Evolutionary conservation across 2,329 filamentous ascomycete genomes (phyloP), one percentile per base, ranked within the genome.

Genomic region (Mariannaea elegans): DNA sequence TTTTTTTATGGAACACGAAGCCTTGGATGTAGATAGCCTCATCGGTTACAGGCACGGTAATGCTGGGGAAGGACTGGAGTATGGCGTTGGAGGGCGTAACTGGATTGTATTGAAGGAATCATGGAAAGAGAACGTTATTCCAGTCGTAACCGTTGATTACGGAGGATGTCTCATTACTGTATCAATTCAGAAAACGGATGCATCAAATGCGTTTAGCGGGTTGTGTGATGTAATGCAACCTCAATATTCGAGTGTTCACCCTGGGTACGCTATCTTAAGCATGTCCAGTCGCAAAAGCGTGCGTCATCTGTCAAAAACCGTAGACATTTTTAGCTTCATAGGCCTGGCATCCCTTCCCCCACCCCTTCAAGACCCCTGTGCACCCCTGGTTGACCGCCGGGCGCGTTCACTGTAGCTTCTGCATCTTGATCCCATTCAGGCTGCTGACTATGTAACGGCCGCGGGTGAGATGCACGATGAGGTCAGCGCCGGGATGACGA

Each of bases 401-500:
- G 16, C 9, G 38, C 38, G 13, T 19, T 41, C n/a, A 13, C 12
- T 19, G 18, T 16, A 41, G 10, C 38, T 21, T 27, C 24, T 27
- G 24, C 24, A 27, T 27, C 6, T 9, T 16, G 19, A 41, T 41
- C 38, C 14, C 36, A 6, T 21, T 41, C 38, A 41, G 19, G 38
- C 18, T 13, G 32, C 32, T 34, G 32, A 14, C 32, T 9, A 34
- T 14, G 34, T 16, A 19, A 38, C 34, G 34, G 16, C 38, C 16
- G 19, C 24, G 27, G 55, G 24, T 24, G 57, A 23, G 49, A 18
- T 67, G 71, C 70, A 65, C 65, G 61, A 72, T 72, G 71, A 72
- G 71, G 71, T 72, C 71, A 72, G 62, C 14, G 61, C 56, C 47
- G 64, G 64, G 65, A 71, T 71, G 69, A 71, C 69, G 69, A 71